phyloP scores from a whole-genome alignment of 495 filamentous ascomycete species.

The Xylaria bambusicola region DNA sequence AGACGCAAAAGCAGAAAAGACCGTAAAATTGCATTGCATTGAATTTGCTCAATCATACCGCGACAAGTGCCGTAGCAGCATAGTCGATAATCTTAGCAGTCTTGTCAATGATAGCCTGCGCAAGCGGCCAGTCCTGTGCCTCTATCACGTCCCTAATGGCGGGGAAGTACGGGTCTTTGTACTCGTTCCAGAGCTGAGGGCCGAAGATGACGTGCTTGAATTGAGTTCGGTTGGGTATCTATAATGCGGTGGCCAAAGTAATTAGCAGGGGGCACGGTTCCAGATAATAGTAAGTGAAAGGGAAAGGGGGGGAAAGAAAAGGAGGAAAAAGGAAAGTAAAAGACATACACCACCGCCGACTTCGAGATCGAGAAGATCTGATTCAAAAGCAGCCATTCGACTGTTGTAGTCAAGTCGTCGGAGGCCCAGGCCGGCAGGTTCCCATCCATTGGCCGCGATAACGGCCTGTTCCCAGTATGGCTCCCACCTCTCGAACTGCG shows the following conservation, averaged over 20 bases:
- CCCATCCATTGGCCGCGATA: slow-evolving; percentile 66
- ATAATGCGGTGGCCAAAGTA: no score
- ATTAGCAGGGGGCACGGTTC: no score
- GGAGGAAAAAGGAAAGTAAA: not conserved
- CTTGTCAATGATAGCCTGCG: slow-evolving; percentile 70
- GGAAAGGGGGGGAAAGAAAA: no score
- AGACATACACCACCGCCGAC: slow-evolving; percentile 68
- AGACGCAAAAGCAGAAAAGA: no score
- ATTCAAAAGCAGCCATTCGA: slow-evolving; percentile 78
- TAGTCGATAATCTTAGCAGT: slow-evolving; percentile 66
- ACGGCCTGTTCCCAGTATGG: slow-evolving; percentile 67
- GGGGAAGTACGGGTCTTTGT: slow-evolving; percentile 79
- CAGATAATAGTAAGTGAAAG: no score
- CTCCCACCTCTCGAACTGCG: slow-evolving; percentile 72
- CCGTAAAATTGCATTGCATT: not conserved
- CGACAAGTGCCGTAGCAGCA: slow-evolving; percentile 61
- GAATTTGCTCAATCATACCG: slow-evolving; percentile 2
- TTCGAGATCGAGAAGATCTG: slow-evolving; percentile 74
- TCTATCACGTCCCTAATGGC: slow-evolving; percentile 80
- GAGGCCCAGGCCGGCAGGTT: slow-evolving; percentile 63
- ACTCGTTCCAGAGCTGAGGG: slow-evolving; percentile 76
- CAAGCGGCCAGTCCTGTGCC: slow-evolving; percentile 66
- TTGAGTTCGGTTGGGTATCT: slow-evolving; percentile 87
- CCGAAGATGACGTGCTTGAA: slow-evolving; percentile 93
- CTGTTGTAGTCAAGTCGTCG: slow-evolving; percentile 68